These are phyloP conservation scores for Helminthosporium solani DNA, from an alignment of 2,329 filamentous ascomycete species.

Conservation along the genomic window DNA sequence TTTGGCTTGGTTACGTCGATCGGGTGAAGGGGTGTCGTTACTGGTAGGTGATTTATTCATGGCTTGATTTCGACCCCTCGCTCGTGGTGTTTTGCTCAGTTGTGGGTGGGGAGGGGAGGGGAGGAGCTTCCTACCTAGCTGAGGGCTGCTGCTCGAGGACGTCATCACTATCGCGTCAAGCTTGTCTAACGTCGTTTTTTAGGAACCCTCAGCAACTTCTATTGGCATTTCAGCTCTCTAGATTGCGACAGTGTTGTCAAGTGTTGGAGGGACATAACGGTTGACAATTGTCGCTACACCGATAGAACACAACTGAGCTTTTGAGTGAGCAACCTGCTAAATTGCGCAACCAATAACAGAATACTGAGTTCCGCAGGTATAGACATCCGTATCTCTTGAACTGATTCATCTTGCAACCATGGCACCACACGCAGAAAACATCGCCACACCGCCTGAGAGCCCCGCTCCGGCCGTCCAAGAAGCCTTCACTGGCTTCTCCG, in stretches of 20 bases:
- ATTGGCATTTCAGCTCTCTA: background rate
- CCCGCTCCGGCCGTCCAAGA: constrained; percentile 25
- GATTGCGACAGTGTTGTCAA: background rate
- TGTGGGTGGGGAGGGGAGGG: too few relatives aligned
- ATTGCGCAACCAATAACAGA: background rate
- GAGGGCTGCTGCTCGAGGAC: background rate
- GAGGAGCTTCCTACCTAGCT: too few relatives aligned
- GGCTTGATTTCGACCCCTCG: background rate
- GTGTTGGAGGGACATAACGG: background rate
- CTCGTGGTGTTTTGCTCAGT: too few relatives aligned
- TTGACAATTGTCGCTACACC: background rate
- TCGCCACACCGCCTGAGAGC: constrained; percentile 17
- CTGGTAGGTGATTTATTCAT: too few relatives aligned
- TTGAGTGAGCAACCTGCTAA: constrained; percentile 3
- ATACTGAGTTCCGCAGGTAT: background rate
- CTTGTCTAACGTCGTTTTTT: background rate
- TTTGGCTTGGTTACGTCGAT: too few relatives aligned
- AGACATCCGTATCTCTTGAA: background rate
- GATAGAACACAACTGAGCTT: background rate
- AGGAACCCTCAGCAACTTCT: background rate
- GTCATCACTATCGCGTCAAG: background rate
- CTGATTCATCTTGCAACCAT: constrained; percentile 17
- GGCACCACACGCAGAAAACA: constrained; percentile 38
- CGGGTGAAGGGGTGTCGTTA: background rate
- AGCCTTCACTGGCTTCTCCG: constrained; percentile 30